These are phyloP conservation scores for Endoconidiophora laricicola DNA, from an alignment of 2,329 filamentous ascomycete genomes.

Conservation along the genomic window DNA sequence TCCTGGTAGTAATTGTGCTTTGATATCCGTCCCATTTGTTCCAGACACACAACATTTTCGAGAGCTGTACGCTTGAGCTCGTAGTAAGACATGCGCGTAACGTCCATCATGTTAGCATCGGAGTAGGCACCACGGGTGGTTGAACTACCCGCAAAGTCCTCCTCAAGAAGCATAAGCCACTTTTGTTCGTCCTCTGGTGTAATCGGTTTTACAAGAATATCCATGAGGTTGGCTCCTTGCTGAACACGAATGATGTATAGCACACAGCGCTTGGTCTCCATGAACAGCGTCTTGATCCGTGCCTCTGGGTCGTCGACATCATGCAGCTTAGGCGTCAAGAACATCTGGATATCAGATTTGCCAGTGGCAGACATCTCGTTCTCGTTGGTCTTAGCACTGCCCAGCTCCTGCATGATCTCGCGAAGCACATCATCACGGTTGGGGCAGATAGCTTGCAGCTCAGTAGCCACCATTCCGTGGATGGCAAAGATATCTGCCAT, in stretches of 20 bases:
- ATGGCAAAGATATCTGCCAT: constrained; percentile 95
- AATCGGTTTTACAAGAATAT: constrained; percentile 86
- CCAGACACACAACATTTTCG: constrained; percentile 82
- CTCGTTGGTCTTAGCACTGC: constrained; percentile 92
- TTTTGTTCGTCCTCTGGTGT: constrained; percentile 73
- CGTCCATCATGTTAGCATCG: constrained; percentile 74
- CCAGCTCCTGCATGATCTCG: constrained; percentile 83
- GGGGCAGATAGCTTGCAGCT: constrained; percentile 63
- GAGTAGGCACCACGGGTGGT: constrained; percentile 70
- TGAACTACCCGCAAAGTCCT: constrained; percentile 50
- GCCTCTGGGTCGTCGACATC: constrained; percentile 86
- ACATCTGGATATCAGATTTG: constrained; percentile 79
- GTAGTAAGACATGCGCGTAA: constrained; percentile 76
- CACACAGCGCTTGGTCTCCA: constrained; percentile 95
- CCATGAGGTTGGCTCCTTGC: constrained; percentile 77
- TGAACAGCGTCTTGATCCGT: constrained; percentile 80
- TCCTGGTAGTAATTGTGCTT: constrained; percentile 89
- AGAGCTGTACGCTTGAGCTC: constrained; percentile 86
- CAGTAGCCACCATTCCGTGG: constrained; percentile 68
- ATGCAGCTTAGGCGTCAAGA: constrained; percentile 74
- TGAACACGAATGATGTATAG: constrained; percentile 97
- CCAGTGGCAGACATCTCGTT: constrained; percentile 78
- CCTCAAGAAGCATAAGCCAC: constrained; percentile 65
- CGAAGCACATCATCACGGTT: constrained; percentile 72
- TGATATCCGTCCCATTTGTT: constrained; percentile 77